Evolutionary conservation across 2,329 filamentous ascomycete species (phyloP).

Genomic region (Aureobasidium mangrovei): DNA sequence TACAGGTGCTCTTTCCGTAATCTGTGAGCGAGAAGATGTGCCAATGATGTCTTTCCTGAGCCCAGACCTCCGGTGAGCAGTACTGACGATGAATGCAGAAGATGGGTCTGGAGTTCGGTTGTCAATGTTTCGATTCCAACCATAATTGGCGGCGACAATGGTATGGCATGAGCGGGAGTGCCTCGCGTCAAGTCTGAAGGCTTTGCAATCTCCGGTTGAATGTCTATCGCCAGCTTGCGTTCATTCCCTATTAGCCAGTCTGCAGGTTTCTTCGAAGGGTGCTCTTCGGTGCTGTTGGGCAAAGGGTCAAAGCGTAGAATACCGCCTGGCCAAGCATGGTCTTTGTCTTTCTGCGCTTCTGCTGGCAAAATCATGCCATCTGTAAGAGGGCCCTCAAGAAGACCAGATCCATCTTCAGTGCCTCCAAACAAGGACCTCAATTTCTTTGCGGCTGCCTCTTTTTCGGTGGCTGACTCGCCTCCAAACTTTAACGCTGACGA

Average conservation of each 20-base stretch:
- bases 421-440: conserved; percentile 64
- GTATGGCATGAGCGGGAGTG: conserved; percentile 49
- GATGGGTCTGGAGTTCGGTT: conserved; percentile 61
- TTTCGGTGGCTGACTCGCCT: conserved; percentile 74
- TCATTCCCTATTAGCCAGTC: conserved; percentile 75
- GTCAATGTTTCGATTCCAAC: conserved; percentile 80
- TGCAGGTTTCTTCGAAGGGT: conserved; percentile 36
- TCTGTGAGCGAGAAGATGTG: conserved; percentile 64
- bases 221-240: conserved; percentile 60
- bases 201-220: conserved; percentile 64
- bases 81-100: conserved; percentile 81
- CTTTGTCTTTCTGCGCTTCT: conserved; percentile 45
- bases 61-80: conserved; percentile 82
- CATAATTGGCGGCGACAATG: conserved; percentile 49
- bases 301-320: conserved; percentile 68
- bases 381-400: conserved; percentile 78
- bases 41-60: conserved; percentile 77
- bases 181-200: conserved; percentile 46
- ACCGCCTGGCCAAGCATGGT: conserved; percentile 69
- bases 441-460: conserved; percentile 64
- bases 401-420: conserved; percentile 45
- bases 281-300: conserved; percentile 28
- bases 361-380: conserved; percentile 73
- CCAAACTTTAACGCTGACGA: conserved; percentile 66
- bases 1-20: conserved; percentile 67